Evolutionary conservation across 148 eudicot genomes (phyloP), one percentile per base, ranked within the genome.

Genomic region (Rhododendron simsii): DNA sequence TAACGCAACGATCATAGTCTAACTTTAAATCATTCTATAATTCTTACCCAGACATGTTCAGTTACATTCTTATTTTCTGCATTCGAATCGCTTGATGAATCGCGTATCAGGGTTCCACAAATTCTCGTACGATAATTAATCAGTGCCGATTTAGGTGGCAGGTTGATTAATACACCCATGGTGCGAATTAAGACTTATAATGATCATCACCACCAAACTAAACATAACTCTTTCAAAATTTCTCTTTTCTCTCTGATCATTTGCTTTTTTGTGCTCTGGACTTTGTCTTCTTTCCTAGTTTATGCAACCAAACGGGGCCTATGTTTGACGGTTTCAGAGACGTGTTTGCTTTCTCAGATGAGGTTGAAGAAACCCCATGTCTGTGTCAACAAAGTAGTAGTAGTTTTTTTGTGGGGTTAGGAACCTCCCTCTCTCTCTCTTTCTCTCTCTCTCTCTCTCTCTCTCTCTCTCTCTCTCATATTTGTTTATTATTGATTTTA

Each of bases 341-440:
- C 88, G 75, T 83, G 85, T 84, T 86, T 88, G 88, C 85, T 90
- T 90, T 90, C 87, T 88, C 86, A 91, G 84, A 91, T 91, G 90
- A 84, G 90, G 88, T 85, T 87, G 89, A 89, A 87, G 84, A 90
- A 85, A 84, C 67, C 74, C 87, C n/a, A 85, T 86, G 91, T 91
- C 89, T 87, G 20, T 87, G 87, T 89, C 89, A 83, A 87, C 84
- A 51, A 78, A 77, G 85, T 63, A 55, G 86, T 87, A 13, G 71
- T 83, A 67, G 11, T 47, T 47, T 47, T 47, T 47, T 9, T 45
- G 88, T 88, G 86, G 84, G 87, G 85, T 85, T 85, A 75, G 85
- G 76, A 45, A 37, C 51, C 69, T 65, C 44, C 53, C 87, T 89
- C 87, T 82, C 82, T 30, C 84, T 69, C 90, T 39, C 41, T 39